phyloP scores from a whole-genome alignment of 2,329 filamentous ascomycete genomes.

The Ambrosiella beaveri region DNA sequence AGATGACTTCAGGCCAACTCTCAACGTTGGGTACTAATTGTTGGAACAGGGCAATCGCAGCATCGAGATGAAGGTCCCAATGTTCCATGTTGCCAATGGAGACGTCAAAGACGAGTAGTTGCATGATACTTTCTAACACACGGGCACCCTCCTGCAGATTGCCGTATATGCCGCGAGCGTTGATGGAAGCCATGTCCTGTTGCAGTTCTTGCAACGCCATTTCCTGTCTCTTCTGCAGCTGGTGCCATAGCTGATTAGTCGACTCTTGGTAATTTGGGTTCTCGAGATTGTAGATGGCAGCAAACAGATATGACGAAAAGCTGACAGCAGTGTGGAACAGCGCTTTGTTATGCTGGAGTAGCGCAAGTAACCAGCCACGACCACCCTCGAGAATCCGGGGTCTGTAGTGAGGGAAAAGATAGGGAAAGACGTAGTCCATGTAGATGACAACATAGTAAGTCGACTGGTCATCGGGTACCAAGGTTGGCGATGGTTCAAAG shows the following conservation, averaged over 20 bases:
- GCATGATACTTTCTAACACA: slow-evolving; percentile 33
- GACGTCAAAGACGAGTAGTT: slow-evolving; percentile 36
- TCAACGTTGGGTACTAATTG: slow-evolving; percentile 25
- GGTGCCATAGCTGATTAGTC: slow-evolving; percentile 21
- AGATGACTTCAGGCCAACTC: slow-evolving; percentile 22
- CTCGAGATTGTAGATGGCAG: slow-evolving; percentile 20
- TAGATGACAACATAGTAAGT: slow-evolving; percentile 38
- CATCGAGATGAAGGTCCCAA: slow-evolving; percentile 33
- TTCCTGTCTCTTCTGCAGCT: slow-evolving; percentile 28
- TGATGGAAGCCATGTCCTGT: slow-evolving; percentile 24
- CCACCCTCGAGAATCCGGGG: slow-evolving; percentile 39
- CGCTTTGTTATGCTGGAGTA: slow-evolving; percentile 38
- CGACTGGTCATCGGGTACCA: slow-evolving; percentile 9
- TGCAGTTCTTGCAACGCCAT: slow-evolving; percentile 28
- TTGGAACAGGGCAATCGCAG: slow-evolving; percentile 31
- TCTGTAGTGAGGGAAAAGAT: slow-evolving; percentile 45
- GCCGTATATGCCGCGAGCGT: slow-evolving; percentile 18
- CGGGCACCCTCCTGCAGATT: slow-evolving; percentile 21
- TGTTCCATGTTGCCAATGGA: slow-evolving; percentile 28
- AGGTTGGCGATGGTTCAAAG: not conserved
- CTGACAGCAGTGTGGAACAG: slow-evolving; percentile 40
- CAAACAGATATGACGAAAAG: slow-evolving; percentile 40
- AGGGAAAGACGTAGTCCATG: slow-evolving; percentile 43
- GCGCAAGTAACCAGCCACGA: slow-evolving; percentile 40
- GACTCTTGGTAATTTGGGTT: slow-evolving; percentile 20